These are phyloP conservation scores for Monilinia aucupariae DNA, from an alignment of 2,329 filamentous ascomycete genomes.

Conservation along the genomic window DNA sequence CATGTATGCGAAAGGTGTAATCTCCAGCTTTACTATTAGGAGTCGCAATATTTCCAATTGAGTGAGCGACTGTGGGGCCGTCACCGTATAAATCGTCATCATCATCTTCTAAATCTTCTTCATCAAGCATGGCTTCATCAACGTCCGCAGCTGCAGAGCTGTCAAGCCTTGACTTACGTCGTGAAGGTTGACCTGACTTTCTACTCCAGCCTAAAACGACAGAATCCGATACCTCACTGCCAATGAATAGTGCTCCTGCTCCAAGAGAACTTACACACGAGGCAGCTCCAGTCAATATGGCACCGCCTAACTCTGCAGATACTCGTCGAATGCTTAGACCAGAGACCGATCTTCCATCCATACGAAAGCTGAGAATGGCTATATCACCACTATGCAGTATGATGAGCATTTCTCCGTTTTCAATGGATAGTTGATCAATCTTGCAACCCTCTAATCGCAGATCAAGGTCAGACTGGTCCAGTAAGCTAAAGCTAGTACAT, in stretches of 20 bases:
- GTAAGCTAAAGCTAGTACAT: slow-evolving; percentile 75
- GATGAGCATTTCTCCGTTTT: slow-evolving; percentile 79
- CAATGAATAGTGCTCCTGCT: slow-evolving; percentile 70
- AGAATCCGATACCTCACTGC: slow-evolving; percentile 79
- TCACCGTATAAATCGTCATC: slow-evolving; percentile 59
- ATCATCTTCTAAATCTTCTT: slow-evolving; percentile 49
- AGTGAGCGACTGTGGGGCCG: slow-evolving; percentile 41
- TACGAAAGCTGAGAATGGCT: slow-evolving; percentile 70
- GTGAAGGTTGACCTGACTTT: slow-evolving; percentile 55
- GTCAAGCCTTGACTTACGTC: slow-evolving; percentile 58
- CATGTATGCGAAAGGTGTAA: slow-evolving; percentile 70
- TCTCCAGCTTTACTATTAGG: slow-evolving; percentile 50
- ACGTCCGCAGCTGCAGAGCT: slow-evolving; percentile 40
- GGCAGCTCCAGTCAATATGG: slow-evolving; percentile 54
- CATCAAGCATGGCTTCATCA: slow-evolving; percentile 49
- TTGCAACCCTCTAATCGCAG: slow-evolving; percentile 76
- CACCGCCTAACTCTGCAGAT: slow-evolving; percentile 55
- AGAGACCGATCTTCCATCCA: slow-evolving; percentile 88
- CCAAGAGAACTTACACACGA: slow-evolving; percentile 67
- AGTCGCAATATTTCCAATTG: slow-evolving; percentile 35
- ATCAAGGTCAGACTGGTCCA: slow-evolving; percentile 76
- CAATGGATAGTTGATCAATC: slow-evolving; percentile 69
- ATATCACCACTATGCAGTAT: slow-evolving; percentile 71
- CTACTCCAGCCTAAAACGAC: slow-evolving; percentile 73
- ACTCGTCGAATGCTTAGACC: slow-evolving; percentile 71